These are phyloP conservation scores for Saxispiralis lemnorum DNA, from an alignment of 495 filamentous ascomycete species.

Conservation along the genomic window DNA sequence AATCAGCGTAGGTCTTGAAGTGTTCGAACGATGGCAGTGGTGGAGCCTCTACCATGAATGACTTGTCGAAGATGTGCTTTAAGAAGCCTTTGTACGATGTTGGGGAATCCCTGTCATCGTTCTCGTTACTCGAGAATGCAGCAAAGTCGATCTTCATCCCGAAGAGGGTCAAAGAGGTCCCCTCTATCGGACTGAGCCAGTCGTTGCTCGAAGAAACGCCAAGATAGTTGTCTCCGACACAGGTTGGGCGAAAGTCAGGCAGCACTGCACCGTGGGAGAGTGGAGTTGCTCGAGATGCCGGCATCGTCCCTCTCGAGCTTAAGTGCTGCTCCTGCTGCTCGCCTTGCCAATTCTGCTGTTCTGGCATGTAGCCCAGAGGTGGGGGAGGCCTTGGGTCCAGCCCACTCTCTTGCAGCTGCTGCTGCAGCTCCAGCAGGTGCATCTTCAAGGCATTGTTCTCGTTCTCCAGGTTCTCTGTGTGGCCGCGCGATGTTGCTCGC, in stretches of 20 bases:
- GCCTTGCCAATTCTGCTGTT: background rate
- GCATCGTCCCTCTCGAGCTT: background rate
- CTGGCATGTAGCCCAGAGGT: background rate
- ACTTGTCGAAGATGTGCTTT: constrained; percentile 29
- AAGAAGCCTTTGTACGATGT: constrained; percentile 51
- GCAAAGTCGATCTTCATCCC: constrained; percentile 63
- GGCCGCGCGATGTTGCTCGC: constrained; percentile 58
- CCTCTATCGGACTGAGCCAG: constrained; percentile 53
- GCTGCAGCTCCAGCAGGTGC: constrained; percentile 20
- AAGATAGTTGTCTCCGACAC: constrained; percentile 49
- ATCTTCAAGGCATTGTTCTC: constrained; percentile 23
- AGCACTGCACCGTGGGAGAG: constrained; percentile 9
- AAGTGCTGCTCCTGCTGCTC: background rate
- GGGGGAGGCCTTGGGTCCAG: constrained; percentile 15
- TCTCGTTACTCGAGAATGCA: constrained; percentile 45
- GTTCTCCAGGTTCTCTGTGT: constrained; percentile 38
- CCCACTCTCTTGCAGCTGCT: constrained; percentile 22
- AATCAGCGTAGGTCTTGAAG: constrained; percentile 44
- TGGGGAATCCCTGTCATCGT: constrained; percentile 44
- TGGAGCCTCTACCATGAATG: constrained; percentile 1
- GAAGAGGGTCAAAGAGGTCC: constrained; percentile 52
- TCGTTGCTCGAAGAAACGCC: constrained; percentile 51
- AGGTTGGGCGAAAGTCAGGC: constrained; percentile 35
- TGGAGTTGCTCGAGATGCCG: background rate
- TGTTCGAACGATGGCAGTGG: constrained; percentile 22